Conservation (phyloP, 2,329 filamentous ascomycete species). For the Colletotrichum somersetense region DNA sequence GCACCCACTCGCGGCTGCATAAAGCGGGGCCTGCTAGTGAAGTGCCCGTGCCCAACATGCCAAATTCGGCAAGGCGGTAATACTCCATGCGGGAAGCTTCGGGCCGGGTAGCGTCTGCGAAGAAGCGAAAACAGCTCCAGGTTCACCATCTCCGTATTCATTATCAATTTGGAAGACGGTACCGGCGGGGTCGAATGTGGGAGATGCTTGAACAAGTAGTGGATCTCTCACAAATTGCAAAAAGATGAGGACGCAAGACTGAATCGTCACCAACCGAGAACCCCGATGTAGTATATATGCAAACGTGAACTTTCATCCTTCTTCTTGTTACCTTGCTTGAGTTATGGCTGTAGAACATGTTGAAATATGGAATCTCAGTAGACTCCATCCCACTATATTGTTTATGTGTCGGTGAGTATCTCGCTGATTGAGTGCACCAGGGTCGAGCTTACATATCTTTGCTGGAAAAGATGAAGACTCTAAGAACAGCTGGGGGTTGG, state of each 20-base stretch:
- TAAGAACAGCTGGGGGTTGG: too few species aligned
- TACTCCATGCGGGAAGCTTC: neutral
- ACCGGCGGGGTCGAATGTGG: neutral
- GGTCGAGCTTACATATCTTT: too few species aligned
- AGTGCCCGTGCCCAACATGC: constrained; percentile 20
- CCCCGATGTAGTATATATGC: too few species aligned
- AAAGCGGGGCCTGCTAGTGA: constrained; percentile 24
- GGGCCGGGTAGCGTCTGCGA: neutral
- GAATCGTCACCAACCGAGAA: too few species aligned
- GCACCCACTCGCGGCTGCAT: constrained; percentile 31
- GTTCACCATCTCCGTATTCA: neutral
- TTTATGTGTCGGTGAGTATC: neutral
- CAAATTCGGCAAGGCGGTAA: constrained; percentile 4
- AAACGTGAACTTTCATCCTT: too few species aligned
- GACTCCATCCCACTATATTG: neutral
- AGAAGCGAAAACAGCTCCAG: neutral
- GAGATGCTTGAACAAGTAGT: neutral
- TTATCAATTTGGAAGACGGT: too few species aligned
- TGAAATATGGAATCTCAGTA: too few species aligned
- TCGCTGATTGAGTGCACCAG: neutral
- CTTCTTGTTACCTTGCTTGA: too few species aligned
- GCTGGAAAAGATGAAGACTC: too few species aligned
- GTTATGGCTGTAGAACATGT: too few species aligned
- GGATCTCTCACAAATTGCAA: neutral
- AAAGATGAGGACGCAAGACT: neutral